A percentile compares a stretch with the other conserved stretches of the same genome.
phyloP scores from a whole-genome alignment of 176 grass and related monocot genomes.

The Pontederia crassipes region DNA sequence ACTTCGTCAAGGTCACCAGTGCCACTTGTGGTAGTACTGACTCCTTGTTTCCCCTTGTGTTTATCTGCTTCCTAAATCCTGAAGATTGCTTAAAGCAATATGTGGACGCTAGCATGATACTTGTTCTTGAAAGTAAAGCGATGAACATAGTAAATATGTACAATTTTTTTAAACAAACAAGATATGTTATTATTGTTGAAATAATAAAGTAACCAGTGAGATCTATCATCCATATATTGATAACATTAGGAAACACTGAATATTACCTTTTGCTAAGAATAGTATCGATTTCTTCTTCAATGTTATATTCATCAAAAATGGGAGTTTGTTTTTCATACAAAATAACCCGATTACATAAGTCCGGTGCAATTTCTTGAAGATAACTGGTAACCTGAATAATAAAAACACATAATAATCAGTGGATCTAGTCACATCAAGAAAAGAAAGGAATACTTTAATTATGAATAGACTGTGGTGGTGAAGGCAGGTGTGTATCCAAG shows the following conservation, averaged over 20 bases:
- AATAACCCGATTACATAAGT: slow-evolving; percentile 73
- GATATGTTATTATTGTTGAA: background rate
- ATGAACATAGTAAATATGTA: too few relatives aligned
- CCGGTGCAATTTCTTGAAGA: slow-evolving; percentile 87
- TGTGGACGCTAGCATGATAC: too few relatives aligned
- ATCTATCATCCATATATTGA: background rate
- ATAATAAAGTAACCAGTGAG: background rate
- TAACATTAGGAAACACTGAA: background rate
- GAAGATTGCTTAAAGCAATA: too few relatives aligned
- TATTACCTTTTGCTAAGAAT: slow-evolving; percentile 90
- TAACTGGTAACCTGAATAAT: slow-evolving; percentile 61
- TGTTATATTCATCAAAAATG: slow-evolving; percentile 85
- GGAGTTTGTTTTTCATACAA: slow-evolving; percentile 76
- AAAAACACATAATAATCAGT: slow-evolving; percentile 6
- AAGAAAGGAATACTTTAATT: background rate
- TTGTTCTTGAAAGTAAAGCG: too few relatives aligned
- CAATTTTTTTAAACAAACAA: too few relatives aligned
- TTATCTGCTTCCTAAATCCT: too few relatives aligned
- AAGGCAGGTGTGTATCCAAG: too few relatives aligned
- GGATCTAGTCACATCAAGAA: background rate
- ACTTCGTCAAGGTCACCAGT: too few relatives aligned
- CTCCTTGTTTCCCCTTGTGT: too few relatives aligned
- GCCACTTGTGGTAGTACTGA: too few relatives aligned
- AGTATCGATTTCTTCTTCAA: slow-evolving; percentile 84
- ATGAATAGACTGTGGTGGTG: too few relatives aligned